These are phyloP conservation scores for Dillenia suffruticosa DNA, from an alignment of 164 flowering plant species.

Conservation along the genomic window DNA sequence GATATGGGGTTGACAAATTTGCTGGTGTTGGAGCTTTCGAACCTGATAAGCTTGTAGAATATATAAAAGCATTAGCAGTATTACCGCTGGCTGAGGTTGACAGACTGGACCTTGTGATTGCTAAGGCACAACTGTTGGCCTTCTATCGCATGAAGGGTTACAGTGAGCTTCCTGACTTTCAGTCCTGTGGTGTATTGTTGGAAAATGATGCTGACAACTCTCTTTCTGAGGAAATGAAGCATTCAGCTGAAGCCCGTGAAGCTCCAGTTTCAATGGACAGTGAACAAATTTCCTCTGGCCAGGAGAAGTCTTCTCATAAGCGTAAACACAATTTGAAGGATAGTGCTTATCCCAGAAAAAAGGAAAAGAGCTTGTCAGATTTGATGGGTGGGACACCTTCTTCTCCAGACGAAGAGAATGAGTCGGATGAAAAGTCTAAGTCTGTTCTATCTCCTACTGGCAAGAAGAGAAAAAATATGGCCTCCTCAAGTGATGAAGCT, in stretches of 20 bases:
- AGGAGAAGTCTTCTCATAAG: conserved; percentile 20
- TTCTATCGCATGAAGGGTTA: conserved; percentile 43
- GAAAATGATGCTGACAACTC: conserved; percentile 25
- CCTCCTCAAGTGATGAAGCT: conserved; percentile 17
- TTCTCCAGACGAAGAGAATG: conserved; percentile 14
- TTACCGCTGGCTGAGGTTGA: conserved; percentile 29
- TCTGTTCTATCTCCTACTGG: conserved; percentile 8
- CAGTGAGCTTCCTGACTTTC: conserved; percentile 29
- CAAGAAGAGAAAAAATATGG: conserved; percentile 11
- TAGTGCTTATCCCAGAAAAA: conserved; percentile 26
- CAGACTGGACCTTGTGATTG: conserved; percentile 37
- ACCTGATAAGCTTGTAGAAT: conserved; percentile 37
- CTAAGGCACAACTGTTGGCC: conserved; percentile 50
- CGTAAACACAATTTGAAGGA: conserved; percentile 40
- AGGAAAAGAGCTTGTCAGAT: conserved; percentile 40
- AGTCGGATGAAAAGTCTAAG: conserved; percentile 11
- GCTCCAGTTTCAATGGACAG: conserved; percentile 4
- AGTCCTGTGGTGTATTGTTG: conserved; percentile 21
- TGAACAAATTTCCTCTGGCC: conserved; percentile 5
- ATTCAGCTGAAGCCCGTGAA: conserved; percentile 6
- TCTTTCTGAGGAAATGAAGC: conserved; percentile 4
- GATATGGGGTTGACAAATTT: conserved; percentile 29
- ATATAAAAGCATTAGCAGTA: conserved; percentile 37
- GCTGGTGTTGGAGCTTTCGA: conserved; percentile 27
- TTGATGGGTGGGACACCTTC: conserved; percentile 22